These are phyloP conservation scores for Huntiella abstrusa DNA, from an alignment of 2,329 filamentous ascomycete species.

Conservation along the genomic window DNA sequence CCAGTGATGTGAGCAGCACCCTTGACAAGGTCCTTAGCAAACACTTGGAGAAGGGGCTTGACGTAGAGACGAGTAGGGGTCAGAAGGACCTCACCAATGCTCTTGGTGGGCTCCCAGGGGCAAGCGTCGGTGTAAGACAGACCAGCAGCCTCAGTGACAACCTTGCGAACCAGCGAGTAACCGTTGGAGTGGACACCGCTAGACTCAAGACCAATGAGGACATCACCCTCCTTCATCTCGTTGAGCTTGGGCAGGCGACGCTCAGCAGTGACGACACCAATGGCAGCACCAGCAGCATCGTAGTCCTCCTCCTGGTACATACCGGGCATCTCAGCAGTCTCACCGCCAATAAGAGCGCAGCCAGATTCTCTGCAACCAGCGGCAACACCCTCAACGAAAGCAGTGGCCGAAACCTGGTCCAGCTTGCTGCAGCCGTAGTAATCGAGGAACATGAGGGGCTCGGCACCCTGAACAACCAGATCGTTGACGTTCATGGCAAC, in stretches of 20 bases:
- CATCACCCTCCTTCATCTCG: conserved; percentile 63
- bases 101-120: conserved; percentile 51
- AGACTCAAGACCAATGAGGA: conserved; percentile 70
- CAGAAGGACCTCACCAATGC: conserved; percentile 59
- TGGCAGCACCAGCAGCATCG: conserved; percentile 77
- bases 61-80: conserved; percentile 92
- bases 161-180: conserved; percentile 87
- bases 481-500: conserved; percentile 99
- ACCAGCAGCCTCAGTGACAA: conserved; percentile 49
- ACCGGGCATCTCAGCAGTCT: conserved; percentile 96
- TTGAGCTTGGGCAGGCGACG: conserved; percentile 57
- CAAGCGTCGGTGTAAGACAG: conserved; percentile 52
- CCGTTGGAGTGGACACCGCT: conserved; percentile 90
- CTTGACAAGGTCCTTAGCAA: conserved; percentile 50
- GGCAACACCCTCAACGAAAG: conserved; percentile 84
- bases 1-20: conserved; percentile 95
- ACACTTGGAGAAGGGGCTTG: conserved; percentile 51
- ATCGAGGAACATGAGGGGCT: conserved; percentile 90
- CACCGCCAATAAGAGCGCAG: conserved; percentile 86
- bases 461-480: conserved; percentile 84
- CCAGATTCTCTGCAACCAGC: conserved; percentile 68
- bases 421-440: conserved; percentile 91
- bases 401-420: conserved; percentile 54
- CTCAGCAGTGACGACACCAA: conserved; percentile 57
- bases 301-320: conserved; percentile 82